Conservation (phyloP, 495 filamentous ascomycete species). For the Echria macrotheca region DNA sequence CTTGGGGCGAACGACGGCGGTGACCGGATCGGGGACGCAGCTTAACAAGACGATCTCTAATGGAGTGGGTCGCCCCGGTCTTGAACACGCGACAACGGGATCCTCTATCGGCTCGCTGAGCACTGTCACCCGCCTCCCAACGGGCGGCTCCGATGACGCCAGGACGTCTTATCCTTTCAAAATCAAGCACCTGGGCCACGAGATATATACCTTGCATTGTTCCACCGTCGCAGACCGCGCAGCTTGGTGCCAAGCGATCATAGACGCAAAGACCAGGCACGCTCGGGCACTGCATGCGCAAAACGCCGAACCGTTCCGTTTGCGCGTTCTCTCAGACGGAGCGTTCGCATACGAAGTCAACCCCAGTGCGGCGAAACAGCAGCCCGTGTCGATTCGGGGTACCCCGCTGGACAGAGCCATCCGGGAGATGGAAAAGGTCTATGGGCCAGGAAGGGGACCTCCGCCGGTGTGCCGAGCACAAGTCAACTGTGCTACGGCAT, state of each 20-base stretch:
- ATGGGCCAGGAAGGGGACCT: conserved; percentile 61
- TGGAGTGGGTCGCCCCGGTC: conserved; percentile 47
- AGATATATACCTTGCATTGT: conserved; percentile 84
- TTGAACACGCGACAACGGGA: conserved; percentile 61
- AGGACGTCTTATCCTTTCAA: conserved; percentile 90
- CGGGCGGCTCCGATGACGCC: conserved; percentile 51
- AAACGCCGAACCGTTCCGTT: conserved; percentile 92
- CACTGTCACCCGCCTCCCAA: conserved; percentile 46
- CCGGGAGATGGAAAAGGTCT: conserved; percentile 74
- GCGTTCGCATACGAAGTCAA: conserved; percentile 81
- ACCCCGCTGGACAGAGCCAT: conserved; percentile 92
- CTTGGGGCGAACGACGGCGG: conserved; percentile 44
- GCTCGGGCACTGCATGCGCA: conserved; percentile 82
- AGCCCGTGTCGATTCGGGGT: conserved; percentile 60
- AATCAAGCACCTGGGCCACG: conserved; percentile 93
- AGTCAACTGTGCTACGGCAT: conserved; percentile 91
- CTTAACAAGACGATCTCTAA: conserved; percentile 46
- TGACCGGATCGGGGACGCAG: conserved; percentile 44
- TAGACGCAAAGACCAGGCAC: conserved; percentile 89
- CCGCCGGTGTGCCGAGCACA: conserved; percentile 70
- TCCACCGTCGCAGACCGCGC: conserved; percentile 63
- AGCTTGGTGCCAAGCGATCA: conserved; percentile 91
- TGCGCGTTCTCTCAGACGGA: conserved; percentile 86
- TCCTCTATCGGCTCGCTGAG: conserved; percentile 37
- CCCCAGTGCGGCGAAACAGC: conserved; percentile 38